Conservation (phyloP, 164 flowering plant genomes). For the Stephania cephalantha region DNA sequence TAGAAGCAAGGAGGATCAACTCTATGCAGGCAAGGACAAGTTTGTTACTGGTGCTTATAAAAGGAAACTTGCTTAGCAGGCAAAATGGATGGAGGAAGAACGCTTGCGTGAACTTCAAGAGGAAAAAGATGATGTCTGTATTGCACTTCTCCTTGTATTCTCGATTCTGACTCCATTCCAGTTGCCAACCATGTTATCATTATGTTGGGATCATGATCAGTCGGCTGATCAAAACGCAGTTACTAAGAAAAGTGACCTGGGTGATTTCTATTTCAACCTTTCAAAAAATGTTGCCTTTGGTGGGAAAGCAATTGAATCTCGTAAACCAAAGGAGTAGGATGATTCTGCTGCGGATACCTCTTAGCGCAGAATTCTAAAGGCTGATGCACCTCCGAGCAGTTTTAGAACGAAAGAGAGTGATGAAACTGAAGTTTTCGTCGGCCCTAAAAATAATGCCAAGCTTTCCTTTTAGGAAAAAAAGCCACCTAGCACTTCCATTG, state of each 20-base stretch:
- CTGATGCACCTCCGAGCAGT: constrained; percentile 14
- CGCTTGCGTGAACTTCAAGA: constrained; percentile 12
- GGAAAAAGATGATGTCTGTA: constrained; percentile 14
- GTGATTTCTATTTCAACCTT: constrained; percentile 72
- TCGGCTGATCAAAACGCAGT: constrained; percentile 23
- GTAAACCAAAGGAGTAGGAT: constrained; percentile 21
- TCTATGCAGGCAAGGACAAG: constrained; percentile 15
- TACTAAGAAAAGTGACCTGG: constrained; percentile 72
- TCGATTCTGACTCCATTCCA: neutral
- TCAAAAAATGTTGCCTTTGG: constrained; percentile 72
- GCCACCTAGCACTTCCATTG: constrained; percentile 10
- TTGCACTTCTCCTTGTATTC: neutral
- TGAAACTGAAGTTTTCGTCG: constrained; percentile 20
- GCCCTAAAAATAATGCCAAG: constrained; percentile 15
- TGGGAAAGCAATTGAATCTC: constrained; percentile 23
- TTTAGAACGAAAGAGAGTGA: constrained; percentile 14
- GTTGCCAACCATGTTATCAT: neutral
- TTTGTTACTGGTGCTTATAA: constrained; percentile 19
- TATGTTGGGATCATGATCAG: neutral
- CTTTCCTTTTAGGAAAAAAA: constrained; percentile 12
- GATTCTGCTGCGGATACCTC: constrained; percentile 15
- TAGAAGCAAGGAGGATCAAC: constrained; percentile 17
- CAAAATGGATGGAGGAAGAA: constrained; percentile 18
- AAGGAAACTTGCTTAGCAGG: constrained; percentile 19
- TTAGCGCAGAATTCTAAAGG: constrained; percentile 7